Evolutionary conservation across 441 rosid species (phyloP).

Genomic region (Bocquillonia castaneifolia): DNA sequence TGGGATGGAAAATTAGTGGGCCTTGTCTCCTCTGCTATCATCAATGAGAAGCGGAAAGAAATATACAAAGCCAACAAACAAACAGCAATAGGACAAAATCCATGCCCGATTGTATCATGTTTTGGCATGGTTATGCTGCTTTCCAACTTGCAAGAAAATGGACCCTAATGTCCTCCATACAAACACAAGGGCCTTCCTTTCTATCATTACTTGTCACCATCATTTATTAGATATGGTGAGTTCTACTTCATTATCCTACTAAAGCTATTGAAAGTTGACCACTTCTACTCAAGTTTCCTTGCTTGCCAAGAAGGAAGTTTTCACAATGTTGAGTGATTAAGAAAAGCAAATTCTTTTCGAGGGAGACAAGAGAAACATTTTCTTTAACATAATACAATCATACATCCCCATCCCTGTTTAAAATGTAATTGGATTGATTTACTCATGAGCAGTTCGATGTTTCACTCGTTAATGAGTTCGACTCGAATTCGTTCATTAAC

Average conservation of each 20-base stretch:
- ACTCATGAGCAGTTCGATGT: no score
- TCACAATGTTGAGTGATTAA: not conserved
- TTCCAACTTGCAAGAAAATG: conserved; percentile 14
- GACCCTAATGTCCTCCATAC: conserved; percentile 6
- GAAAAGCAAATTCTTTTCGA: not conserved
- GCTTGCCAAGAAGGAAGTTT: not conserved
- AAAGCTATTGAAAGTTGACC: not conserved
- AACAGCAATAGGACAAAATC: conserved; percentile 21
- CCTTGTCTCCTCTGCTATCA: not conserved
- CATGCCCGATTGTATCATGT: not conserved
- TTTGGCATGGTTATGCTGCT: conserved; percentile 1
- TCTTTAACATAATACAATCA: no score
- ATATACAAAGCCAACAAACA: conserved; percentile 13
- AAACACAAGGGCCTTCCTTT: not conserved
- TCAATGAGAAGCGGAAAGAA: not conserved
- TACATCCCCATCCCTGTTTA: no score
- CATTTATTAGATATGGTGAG: not conserved
- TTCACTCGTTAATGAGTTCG: no score
- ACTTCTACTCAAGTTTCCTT: not conserved
- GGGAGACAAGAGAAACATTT: not conserved
- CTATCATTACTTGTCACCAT: not conserved
- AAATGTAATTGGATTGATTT: no score
- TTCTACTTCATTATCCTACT: not conserved
- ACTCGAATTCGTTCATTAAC: no score
- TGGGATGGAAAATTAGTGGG: conserved; percentile 4